Base-by-base conservation (phyloP, 805 yeast genomes). In the Metschnikowia vanudenii region DNA sequence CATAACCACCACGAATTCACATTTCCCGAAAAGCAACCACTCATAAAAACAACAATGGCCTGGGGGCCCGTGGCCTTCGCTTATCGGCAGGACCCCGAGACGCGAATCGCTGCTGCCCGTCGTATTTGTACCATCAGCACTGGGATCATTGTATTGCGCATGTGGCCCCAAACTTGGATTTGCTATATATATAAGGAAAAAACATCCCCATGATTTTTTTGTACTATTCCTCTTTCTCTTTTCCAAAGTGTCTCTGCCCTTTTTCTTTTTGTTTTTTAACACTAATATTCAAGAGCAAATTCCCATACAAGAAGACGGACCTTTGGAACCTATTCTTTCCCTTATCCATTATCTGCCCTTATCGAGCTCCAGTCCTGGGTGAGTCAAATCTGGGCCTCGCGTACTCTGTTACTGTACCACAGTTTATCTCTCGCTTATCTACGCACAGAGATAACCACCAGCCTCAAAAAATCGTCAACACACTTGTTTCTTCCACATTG, bases 81-180 rank as follows among this genome's bases (percentile, higher is more conserved):
- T 41, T 41, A 41, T 41, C 38, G 44, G 34, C 39, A 41, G 44
- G 44, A 2, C 17, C 26, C 22, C 37, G 22, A 29, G 14, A 32
- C 43, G 43, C 43, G 43, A 31, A 14, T 17, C 12, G 41, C 33
- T 26, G 28, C 45, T 17, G 8, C 16, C 39, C 34, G 31, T 24
- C 37, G n/a, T 19, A 14, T 18, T 29, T 36, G 35, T 36, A 29
- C 36, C 30, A 14, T 11, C 16, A 5, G 28, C 30, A 6, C 22
- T 34, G 43, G 47, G 37, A 26, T 39, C 39, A 39, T 43, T 44
- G 43, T 34, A 28, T 39, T 39, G 47, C 47, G 47, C 47, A 44
- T 44, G 47, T 44, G 47, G 47, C 43, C 43, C 37, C 26, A 35
- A 17, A 19, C 7, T 16, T 16, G 24, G n/a, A 26, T 26, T 26